Conservation (phyloP, 2,329 filamentous ascomycete genomes). For the Colletotrichum tofieldiae region DNA sequence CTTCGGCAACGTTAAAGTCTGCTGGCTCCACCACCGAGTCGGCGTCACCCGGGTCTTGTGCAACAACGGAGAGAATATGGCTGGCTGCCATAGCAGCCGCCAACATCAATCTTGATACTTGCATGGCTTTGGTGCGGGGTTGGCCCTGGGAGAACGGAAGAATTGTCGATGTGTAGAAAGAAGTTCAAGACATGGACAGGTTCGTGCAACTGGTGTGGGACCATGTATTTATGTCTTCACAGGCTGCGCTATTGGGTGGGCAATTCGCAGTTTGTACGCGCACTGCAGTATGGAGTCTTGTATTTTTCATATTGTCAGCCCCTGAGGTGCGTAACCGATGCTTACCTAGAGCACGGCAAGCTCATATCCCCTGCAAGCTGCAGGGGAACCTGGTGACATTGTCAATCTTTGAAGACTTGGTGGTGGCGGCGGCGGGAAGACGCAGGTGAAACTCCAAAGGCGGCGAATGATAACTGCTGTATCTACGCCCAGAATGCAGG, state of each 20-base stretch:
- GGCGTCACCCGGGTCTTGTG: conserved; percentile 7
- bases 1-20: conserved; percentile 41
- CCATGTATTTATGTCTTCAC: background rate
- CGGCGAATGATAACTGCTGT: background rate
- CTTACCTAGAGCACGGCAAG: background rate
- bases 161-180: background rate
- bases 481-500: background rate
- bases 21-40: conserved; percentile 27
- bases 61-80: background rate
- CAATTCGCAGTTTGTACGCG: too few relatives aligned
- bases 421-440: background rate
- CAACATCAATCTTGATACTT: background rate
- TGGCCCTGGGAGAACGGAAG: too few relatives aligned
- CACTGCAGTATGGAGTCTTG: background rate
- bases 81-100: conserved; percentile 3
- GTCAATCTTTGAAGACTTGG: background rate
- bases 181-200: background rate
- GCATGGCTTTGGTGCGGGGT: background rate
- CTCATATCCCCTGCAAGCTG: background rate
- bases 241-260: too few relatives aligned
- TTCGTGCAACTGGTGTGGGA: too few relatives aligned
- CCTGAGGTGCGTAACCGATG: background rate
- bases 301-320: too few relatives aligned
- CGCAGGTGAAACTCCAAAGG: background rate
- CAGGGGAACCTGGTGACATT: background rate